Evolutionary conservation across 2,329 filamentous ascomycete species (phyloP), one percentile per base, ranked within the genome.

Genomic region (Didymella keratinophila): DNA sequence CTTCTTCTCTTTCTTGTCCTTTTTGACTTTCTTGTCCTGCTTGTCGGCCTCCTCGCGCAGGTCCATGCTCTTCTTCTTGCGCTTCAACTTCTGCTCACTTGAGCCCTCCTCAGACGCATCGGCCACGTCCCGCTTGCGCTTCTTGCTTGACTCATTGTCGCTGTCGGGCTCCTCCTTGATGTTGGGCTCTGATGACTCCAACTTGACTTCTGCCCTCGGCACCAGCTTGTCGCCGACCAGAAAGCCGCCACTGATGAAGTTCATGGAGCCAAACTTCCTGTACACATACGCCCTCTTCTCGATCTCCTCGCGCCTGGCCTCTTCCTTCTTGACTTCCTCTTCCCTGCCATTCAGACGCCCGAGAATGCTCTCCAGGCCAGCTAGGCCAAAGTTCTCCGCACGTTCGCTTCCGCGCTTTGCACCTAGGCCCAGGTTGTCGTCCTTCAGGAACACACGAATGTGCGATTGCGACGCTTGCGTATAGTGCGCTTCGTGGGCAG

Each of bases 291-390:
- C 80, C 62, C 87, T 87, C 70, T 91, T 84, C 80, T 90, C 90
- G 41, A 90, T 79, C 69, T 91, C 87, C 56, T 90, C 85, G 65
- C 88, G 83, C 45, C 84, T 84, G 69, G 86, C 84, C 73, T 88
- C 85, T 68, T 95, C 89, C 70, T 87, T 84, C 75, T 89, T 84
- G 34, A 95, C 80, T 47, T 87, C 84, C n/a, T 81, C 86, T 47
- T 94, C 88, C 76, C 92, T 95, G 49, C 94, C 95, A 76, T 99
- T 99, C 56, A 99, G 79, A 52, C 95, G 84, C 21, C 94, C 93
- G 20, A 99, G 81, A 4, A 99, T 80, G 63, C 92, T 91, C 71
- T 93, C 91, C 67, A 98, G 92, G 18, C 89, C 90, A 72, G 93
- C 91, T 36, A 98, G 83, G 0, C 94, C 95, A 21, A 94, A 96